Conservation (phyloP, 2,329 filamentous ascomycete genomes). For the Diatrype stigma region DNA sequence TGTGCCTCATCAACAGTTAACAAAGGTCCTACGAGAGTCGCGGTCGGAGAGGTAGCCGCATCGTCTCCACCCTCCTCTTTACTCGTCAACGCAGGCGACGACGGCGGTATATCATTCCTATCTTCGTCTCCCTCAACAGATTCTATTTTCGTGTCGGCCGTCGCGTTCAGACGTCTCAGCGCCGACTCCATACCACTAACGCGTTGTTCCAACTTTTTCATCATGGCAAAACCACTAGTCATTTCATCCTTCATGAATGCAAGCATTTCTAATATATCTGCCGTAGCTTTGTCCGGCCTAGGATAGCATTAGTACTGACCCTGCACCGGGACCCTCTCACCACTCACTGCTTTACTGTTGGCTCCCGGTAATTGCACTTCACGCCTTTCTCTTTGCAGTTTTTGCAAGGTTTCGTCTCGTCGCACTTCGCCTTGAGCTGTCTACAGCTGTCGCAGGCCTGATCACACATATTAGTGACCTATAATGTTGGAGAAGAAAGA, state of each 20-base stretch:
- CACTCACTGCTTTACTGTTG: conserved; percentile 83
- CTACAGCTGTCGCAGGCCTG: conserved; percentile 90
- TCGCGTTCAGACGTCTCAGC: conserved; percentile 15
- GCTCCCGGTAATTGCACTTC: conserved; percentile 83
- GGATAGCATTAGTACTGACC: conserved; percentile 7
- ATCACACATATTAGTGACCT: conserved; percentile 19
- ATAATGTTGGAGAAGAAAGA: conserved; percentile 1
- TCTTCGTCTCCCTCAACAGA: conserved; percentile 27
- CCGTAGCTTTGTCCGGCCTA: conserved; percentile 56
- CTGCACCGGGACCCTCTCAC: background rate
- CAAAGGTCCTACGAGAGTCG: conserved; percentile 20
- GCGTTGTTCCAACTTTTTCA: conserved; percentile 30
- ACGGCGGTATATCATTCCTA: conserved; percentile 17
- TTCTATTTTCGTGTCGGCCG: conserved; percentile 28
- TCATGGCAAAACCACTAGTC: conserved; percentile 30
- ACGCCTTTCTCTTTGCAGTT: conserved; percentile 84
- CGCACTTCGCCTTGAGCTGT: conserved; percentile 84
- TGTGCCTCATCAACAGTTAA: conserved; percentile 27
- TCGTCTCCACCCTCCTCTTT: conserved; percentile 16
- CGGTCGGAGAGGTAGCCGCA: conserved; percentile 25
- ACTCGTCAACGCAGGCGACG: conserved; percentile 14
- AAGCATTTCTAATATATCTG: conserved; percentile 57
- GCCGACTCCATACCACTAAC: conserved; percentile 36
- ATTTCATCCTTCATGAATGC: conserved; percentile 30
- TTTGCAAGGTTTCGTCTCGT: conserved; percentile 79